Evolutionary conservation across 176 grass and related monocot species (phyloP), one percentile per base, ranked within the genome.

Genomic region (Cenchrus purpureus): DNA sequence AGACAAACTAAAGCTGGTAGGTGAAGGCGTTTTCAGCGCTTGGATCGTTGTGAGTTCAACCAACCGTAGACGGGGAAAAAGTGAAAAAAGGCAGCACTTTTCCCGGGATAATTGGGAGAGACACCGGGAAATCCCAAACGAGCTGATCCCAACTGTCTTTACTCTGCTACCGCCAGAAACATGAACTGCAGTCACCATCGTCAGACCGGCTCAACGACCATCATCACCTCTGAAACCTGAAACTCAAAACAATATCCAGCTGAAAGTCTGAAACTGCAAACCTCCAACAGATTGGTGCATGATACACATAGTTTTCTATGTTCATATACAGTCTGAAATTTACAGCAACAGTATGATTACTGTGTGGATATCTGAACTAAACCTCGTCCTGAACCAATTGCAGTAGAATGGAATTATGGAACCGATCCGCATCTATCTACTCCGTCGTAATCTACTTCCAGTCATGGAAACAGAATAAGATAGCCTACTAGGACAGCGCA

Each of bases 11-110:
- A 8, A 20, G 56, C 6, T 20, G 60, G 10, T 65, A 55, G 77
- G 68, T 86, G 84, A 52, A 31, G 73, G 32, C 4, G 67, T 51
- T 72, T 86, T 73, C 31, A 19, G 12, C 46, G 2, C 4, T 20
- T 4, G 75, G 12, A 43, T 68, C 65, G 14, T 68, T 43, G 65
- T 1, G 16, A 43, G 14, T 0, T 10, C 9, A 50, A 50, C 69
- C 9, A 51, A 52, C 12, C 12, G 11, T n/a, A 15, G 13, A 29
- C 70, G 4, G 10, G 31, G 63, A 12, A 49, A 51, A 73, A 73
- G 70, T 48, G n/a, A 73, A 73, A 52, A 73, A 52, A 29, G n/a
- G 9, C 7, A 2, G 42, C 67, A n/a, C 8, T 46, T 46, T 73
- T 16, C 48, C 16, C 22, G 28, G 17, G 19, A 46, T n/a, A 45